Conservation (phyloP, 2,329 filamentous ascomycete species). For the Purpureocillium takamizusanense region DNA sequence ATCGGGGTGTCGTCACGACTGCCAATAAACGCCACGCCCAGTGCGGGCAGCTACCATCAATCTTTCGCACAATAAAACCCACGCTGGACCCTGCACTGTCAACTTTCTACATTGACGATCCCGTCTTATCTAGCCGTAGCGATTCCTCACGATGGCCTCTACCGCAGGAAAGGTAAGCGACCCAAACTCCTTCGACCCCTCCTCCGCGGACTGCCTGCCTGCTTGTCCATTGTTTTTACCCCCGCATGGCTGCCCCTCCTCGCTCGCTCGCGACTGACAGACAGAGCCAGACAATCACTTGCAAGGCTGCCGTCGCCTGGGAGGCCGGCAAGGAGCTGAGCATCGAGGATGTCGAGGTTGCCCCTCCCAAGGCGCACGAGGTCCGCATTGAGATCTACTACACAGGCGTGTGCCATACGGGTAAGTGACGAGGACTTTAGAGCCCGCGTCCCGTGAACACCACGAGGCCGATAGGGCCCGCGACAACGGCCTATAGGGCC, state of each 20-base stretch:
- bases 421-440: too few species aligned
- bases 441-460: conserved; percentile 1
- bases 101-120: not conserved
- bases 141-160: conserved; percentile 31
- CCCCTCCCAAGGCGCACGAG: conserved; percentile 81
- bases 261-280: too few species aligned
- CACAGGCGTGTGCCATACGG: conserved; percentile 97
- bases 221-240: too few species aligned
- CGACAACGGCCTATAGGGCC: too few species aligned
- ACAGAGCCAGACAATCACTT: conserved; percentile 71
- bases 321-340: conserved; percentile 83
- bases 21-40: too few species aligned
- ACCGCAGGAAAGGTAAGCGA: conserved; percentile 40
- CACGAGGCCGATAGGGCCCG: too few species aligned
- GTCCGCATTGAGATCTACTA: conserved; percentile 96
- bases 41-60: too few species aligned
- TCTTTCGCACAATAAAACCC: too few species aligned
- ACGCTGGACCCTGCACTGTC: too few species aligned
- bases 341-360: conserved; percentile 89
- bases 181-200: conserved; percentile 9
- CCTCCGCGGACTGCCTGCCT: not conserved
- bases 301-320: conserved; percentile 97
- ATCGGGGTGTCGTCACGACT: too few species aligned
- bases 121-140: not conserved
- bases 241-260: too few species aligned